A percentile compares a stretch with the other conserved stretches of the same genome.
Evolutionary conservation across 2,329 filamentous ascomycete species (phyloP).

Genomic region (Neonectria coccinea): DNA sequence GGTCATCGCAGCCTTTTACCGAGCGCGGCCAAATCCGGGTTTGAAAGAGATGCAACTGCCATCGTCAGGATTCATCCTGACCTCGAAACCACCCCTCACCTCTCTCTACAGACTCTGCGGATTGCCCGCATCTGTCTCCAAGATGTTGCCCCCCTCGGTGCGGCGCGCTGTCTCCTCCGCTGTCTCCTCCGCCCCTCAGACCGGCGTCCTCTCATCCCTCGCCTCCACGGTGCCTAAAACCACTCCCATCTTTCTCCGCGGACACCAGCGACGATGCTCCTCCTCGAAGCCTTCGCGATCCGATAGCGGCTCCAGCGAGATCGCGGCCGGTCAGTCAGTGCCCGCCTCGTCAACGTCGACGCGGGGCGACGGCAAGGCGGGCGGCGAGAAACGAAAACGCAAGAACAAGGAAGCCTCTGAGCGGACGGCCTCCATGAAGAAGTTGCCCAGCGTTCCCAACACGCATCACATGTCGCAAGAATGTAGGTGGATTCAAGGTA

Average conservation of each 20-base stretch:
- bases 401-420: slow-evolving; percentile 66
- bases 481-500: slow-evolving; percentile 58
- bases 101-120: slow-evolving; percentile 33
- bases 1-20: slow-evolving; percentile 51
- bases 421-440: slow-evolving; percentile 61
- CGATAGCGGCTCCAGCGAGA: slow-evolving; percentile 66
- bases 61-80: slow-evolving; percentile 50
- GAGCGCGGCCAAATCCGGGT: slow-evolving; percentile 53
- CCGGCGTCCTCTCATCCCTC: slow-evolving; percentile 57
- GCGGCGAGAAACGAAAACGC: slow-evolving; percentile 67
- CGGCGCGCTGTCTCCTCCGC: slow-evolving; percentile 64
- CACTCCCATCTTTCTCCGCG: slow-evolving; percentile 52
- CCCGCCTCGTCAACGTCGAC: slow-evolving; percentile 59
- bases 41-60: slow-evolving; percentile 49
- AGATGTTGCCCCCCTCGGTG: slow-evolving; percentile 68
- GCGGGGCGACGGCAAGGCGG: slow-evolving; percentile 56
- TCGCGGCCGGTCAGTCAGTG: slow-evolving; percentile 63
- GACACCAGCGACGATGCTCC: slow-evolving; percentile 67
- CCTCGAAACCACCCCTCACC: slow-evolving; percentile 36
- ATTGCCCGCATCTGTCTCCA: slow-evolving; percentile 45
- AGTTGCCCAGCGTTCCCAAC: slow-evolving; percentile 79
- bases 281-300: slow-evolving; percentile 73
- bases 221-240: slow-evolving; percentile 56
- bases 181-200: slow-evolving; percentile 60
- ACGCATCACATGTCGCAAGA: slow-evolving; percentile 78